Conservation (phyloP, 2,329 filamentous ascomycete genomes). For the Sclerotinia trifoliorum region DNA sequence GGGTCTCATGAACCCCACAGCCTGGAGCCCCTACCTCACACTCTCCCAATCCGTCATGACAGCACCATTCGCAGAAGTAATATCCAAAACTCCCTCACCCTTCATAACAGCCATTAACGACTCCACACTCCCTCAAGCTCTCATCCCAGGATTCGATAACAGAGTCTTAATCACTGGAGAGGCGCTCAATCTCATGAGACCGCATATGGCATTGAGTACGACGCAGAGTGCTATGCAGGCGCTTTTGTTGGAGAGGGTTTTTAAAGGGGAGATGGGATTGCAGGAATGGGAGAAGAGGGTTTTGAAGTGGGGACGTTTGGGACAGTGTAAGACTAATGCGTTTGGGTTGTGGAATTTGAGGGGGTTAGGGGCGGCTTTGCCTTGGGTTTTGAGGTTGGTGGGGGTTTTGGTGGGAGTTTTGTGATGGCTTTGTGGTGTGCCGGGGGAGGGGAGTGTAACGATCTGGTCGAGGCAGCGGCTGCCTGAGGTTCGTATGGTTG, state of each 20-base stretch:
- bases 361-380: background rate
- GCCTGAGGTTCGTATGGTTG: too few relatives aligned
- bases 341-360: slow-evolving; percentile 16
- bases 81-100: slow-evolving; percentile 43
- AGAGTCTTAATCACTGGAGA: slow-evolving; percentile 45
- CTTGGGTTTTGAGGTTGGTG: slow-evolving; percentile 5
- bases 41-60: slow-evolving; percentile 25
- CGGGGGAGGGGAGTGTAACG: too few relatives aligned
- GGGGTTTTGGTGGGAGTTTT: background rate
- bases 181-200: slow-evolving; percentile 46
- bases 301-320: slow-evolving; percentile 22
- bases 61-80: slow-evolving; percentile 39
- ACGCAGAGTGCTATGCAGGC: slow-evolving; percentile 42
- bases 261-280: slow-evolving; percentile 24
- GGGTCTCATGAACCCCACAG: slow-evolving; percentile 25
- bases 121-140: slow-evolving; percentile 40
- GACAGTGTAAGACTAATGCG: slow-evolving; percentile 18
- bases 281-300: slow-evolving; percentile 22
- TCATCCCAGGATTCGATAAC: slow-evolving; percentile 42
- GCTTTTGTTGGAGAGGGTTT: slow-evolving; percentile 25
- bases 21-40: slow-evolving; percentile 26
- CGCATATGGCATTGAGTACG: slow-evolving; percentile 47
- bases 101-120: slow-evolving; percentile 47
- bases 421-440: too few relatives aligned
- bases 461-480: too few relatives aligned